These are phyloP conservation scores for Zygoascus sp. DNA, from an alignment of 1,139 yeast genomes.

Conservation along the genomic window DNA sequence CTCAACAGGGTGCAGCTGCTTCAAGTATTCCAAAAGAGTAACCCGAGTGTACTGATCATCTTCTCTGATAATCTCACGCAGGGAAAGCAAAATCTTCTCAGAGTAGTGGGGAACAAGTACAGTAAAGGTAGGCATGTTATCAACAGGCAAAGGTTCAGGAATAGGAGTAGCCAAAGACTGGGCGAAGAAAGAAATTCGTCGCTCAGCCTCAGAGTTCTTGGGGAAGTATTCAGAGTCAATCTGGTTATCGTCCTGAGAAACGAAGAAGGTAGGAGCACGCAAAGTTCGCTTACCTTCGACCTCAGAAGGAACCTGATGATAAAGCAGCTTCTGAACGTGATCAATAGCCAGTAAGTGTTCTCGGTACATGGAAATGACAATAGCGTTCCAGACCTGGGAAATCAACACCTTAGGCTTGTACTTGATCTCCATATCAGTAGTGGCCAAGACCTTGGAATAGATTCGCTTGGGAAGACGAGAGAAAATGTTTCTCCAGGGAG, in stretches of 20 bases:
- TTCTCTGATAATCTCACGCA: conserved; percentile 96
- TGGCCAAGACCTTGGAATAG: conserved; percentile 93
- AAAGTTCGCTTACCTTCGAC: conserved; percentile 97
- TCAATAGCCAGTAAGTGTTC: conserved; percentile 96
- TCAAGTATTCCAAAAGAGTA: conserved; percentile 89
- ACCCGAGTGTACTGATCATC: conserved; percentile 98
- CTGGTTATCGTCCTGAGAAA: conserved; percentile 94
- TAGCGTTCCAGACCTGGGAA: conserved; percentile 98
- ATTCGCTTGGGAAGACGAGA: conserved; percentile 97
- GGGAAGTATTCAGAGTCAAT: conserved; percentile 96
- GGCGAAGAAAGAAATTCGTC: conserved; percentile 98
- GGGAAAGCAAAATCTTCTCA: conserved; percentile 89
- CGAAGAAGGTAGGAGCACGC: conserved; percentile 98
- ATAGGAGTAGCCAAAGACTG: conserved; percentile 98
- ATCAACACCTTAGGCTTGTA: conserved; percentile 97
- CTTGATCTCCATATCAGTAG: conserved; percentile 98
- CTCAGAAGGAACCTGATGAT: conserved; percentile 92
- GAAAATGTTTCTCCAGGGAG: conserved; percentile 99
- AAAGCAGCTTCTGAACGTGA: conserved; percentile 92
- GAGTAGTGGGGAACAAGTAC: conserved; percentile 97
- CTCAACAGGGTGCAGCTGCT: conserved; percentile 96
- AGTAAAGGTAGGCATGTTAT: conserved; percentile 98
- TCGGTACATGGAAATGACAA: conserved; percentile 97
- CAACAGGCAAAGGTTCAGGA: conserved; percentile 97
- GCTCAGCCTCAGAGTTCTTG: conserved; percentile 93